Evolutionary conservation across 2,329 filamentous ascomycete genomes (phyloP).

Genomic region (Zymoseptoria brevis): DNA sequence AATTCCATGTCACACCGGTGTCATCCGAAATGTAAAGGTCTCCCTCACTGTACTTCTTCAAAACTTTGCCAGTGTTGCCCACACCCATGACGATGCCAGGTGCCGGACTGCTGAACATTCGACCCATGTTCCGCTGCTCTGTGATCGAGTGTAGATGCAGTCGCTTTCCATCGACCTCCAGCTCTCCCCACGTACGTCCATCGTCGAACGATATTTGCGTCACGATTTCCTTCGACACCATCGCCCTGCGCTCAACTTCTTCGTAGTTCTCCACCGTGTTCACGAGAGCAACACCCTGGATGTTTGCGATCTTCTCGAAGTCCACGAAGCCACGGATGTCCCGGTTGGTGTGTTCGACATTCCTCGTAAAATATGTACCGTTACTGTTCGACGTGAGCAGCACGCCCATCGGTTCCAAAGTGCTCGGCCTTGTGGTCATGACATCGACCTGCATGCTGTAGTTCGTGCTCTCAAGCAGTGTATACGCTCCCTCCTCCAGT

Average conservation of each 20-base stretch:
- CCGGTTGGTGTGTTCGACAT: constrained; percentile 86
- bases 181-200: constrained; percentile 69
- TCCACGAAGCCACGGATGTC: constrained; percentile 70
- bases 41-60: constrained; percentile 64
- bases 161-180: constrained; percentile 58
- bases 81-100: constrained; percentile 91
- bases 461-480: constrained; percentile 88
- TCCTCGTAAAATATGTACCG: constrained; percentile 89
- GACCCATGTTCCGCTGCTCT: constrained; percentile 69
- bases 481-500: constrained; percentile 78
- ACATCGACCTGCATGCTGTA: constrained; percentile 98
- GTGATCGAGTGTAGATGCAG: constrained; percentile 92
- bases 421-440: constrained; percentile 49
- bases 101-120: constrained; percentile 86
- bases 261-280: constrained; percentile 84
- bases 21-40: constrained; percentile 85
- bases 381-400: constrained; percentile 96
- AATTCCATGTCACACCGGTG: constrained; percentile 76
- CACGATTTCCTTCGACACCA: constrained; percentile 57
- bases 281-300: constrained; percentile 86
- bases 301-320: constrained; percentile 86
- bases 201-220: constrained; percentile 93
- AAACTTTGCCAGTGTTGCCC: constrained; percentile 73
- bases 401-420: constrained; percentile 64
- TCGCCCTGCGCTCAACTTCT: constrained; percentile 53